phyloP scores from a whole-genome alignment of 2,329 filamentous ascomycete species.

The Aspergillus neotritici region DNA sequence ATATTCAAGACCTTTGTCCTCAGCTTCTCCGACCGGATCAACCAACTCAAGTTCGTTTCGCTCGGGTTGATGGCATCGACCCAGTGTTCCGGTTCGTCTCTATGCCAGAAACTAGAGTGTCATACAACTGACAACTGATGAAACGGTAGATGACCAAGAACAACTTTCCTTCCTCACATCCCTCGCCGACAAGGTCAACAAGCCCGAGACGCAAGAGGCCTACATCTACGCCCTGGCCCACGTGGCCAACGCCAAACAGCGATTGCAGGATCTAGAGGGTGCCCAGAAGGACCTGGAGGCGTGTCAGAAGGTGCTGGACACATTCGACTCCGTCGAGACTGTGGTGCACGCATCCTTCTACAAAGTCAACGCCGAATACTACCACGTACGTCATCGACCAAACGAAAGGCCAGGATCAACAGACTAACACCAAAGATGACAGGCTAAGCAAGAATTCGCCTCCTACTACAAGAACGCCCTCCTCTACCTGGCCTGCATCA shows the following conservation, averaged over 20 bases:
- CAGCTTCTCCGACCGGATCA: constrained; percentile 97
- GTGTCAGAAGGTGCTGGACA: constrained; percentile 81
- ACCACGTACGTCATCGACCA: constrained; percentile 54
- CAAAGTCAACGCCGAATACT: constrained; percentile 89
- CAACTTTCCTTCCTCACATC: constrained; percentile 77
- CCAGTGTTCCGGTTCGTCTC: constrained; percentile 53
- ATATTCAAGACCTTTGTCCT: constrained; percentile 94
- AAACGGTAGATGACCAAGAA: constrained; percentile 69
- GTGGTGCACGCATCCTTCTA: constrained; percentile 96
- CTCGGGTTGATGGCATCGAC: constrained; percentile 81
- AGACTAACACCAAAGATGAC: constrained; percentile 9
- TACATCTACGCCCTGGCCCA: constrained; percentile 90
- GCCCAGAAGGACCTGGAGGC: constrained; percentile 80
- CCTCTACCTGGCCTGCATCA: constrained; percentile 93
- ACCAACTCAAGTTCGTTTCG: constrained; percentile 93
- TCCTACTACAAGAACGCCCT: constrained; percentile 97
- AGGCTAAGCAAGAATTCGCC: constrained; percentile 83
- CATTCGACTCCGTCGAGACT: constrained; percentile 90
- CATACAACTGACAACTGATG: constrained; percentile 7
- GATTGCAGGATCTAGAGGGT: constrained; percentile 70
- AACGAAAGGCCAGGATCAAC: constrained; percentile 1
- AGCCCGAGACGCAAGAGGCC: constrained; percentile 88
- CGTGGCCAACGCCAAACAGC: constrained; percentile 79
- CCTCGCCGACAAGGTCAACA: constrained; percentile 82
- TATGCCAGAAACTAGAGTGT: neutral